phyloP scores from a whole-genome alignment of 495 filamentous ascomycete genomes.

The Astrocystis sublimbata region DNA sequence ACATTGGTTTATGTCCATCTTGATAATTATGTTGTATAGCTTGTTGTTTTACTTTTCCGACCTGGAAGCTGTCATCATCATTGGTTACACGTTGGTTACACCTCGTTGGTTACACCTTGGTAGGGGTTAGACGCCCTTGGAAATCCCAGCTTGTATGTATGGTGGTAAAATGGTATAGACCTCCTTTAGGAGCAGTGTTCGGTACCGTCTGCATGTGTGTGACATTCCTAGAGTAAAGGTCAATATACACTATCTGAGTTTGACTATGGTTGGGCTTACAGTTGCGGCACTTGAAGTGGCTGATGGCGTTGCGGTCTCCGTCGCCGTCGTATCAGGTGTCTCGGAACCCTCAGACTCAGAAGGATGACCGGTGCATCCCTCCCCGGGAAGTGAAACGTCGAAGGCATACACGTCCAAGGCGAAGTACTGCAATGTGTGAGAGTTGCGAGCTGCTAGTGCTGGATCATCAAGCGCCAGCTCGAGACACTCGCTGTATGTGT shows the following conservation, averaged over 20 bases:
- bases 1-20: too few species aligned
- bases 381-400: conserved; percentile 54
- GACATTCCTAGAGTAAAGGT: conserved; percentile 20
- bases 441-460: conserved; percentile 47
- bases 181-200: conserved; percentile 27
- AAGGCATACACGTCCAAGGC: conserved; percentile 59
- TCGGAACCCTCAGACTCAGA: neutral
- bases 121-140: too few species aligned
- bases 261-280: neutral
- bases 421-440: conserved; percentile 58
- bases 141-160: too few species aligned
- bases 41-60: too few species aligned
- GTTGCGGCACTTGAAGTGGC: conserved; percentile 16
- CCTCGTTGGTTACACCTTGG: too few species aligned
- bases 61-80: too few species aligned
- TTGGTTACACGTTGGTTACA: too few species aligned
- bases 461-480: conserved; percentile 45
- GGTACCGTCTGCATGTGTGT: conserved; percentile 28
- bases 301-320: conserved; percentile 8
- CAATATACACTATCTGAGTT: neutral
- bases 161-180: too few species aligned
- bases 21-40: too few species aligned
- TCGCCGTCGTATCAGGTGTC: neutral
- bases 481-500: conserved; percentile 51
- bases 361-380: conserved; percentile 49